A percentile compares a stretch with the other conserved stretches of the same genome.
phyloP scores from a whole-genome alignment of 176 grass and related monocot genomes.

The Paspalum notatum region DNA sequence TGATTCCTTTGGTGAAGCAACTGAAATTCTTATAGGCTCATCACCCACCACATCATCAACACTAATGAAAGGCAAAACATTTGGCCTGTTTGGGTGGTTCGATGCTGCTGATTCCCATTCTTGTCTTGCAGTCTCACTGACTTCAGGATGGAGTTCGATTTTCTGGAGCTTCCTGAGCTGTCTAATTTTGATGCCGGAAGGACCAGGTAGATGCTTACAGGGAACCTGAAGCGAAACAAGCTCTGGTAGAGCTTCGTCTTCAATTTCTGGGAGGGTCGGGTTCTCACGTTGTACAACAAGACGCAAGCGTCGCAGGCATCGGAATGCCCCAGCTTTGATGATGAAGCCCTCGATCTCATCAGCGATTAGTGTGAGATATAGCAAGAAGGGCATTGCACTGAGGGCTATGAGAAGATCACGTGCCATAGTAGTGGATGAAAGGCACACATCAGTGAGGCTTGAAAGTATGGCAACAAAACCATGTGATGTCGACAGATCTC shows the following conservation, averaged over 20 bases:
- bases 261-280: not conserved
- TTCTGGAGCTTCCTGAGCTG: not conserved
- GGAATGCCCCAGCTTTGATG: not conserved
- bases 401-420: not conserved
- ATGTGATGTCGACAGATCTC: not conserved
- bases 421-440: not conserved
- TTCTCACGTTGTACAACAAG: not conserved
- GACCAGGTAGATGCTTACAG: not conserved
- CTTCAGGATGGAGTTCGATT: not conserved
- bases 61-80: not conserved
- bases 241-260: not conserved
- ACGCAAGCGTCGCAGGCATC: not conserved
- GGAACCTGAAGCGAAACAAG: not conserved
- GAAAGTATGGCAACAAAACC: not conserved
- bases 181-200: not conserved
- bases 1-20: not conserved
- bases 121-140: not conserved
- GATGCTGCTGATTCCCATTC: conserved; percentile 25
- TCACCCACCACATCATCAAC: not conserved
- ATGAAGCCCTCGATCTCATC: not conserved
- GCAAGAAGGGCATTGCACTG: not conserved
- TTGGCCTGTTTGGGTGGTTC: not conserved
- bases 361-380: not conserved
- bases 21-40: not conserved
- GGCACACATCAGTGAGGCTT: conserved; percentile 4